Evolutionary conservation across 164 flowering plant species (phyloP), one percentile per base, ranked within the genome.

Genomic region (Cinnamomum micranthum): DNA sequence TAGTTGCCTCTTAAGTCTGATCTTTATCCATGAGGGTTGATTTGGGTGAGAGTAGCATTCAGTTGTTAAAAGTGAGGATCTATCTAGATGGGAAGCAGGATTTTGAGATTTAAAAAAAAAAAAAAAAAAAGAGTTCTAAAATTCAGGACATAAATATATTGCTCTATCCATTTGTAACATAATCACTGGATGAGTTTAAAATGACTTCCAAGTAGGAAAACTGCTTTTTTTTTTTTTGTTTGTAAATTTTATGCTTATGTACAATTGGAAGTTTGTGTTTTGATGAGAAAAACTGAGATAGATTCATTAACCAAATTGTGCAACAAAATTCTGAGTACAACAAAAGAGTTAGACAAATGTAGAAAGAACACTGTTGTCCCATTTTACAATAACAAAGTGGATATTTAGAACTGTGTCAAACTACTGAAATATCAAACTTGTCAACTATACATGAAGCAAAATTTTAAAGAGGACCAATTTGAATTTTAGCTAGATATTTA

Each of bases 51-150:
- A 72, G 64, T 58, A 74, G 52, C 14, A 55, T 55, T 67, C 28
- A 28, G 52, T 25, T 67, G 28, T 19, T 50, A 24, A 66, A 62
- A 67, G 47, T 60, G 6, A 59, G 50, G 47, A 62, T n/a, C 68
- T 75, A 35, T 69, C 6, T 31, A 60, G n/a, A 55, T 52, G 41
- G 58, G 51, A 71, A 71, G 27, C 51, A 59, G 64, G 33, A 63
- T 63, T 76, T 65, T 22, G 22, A 71, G 65, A 55, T 55, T 19
- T 1, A 55, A 55, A 15, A 15, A 15, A 17, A 15, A 55, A 55
- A 15, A 55, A 55, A 55, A n/a, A n/a, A n/a, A n/a, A n/a, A n/a
- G n/a, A n/a, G 60, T 55, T 55, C 60, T 55, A 55, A 55, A 55
- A 15, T 55, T 14, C n/a, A 55, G 13, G 20, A 55, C 60, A 4